A percentile compares a stretch with the other conserved stretches of the same genome.
phyloP scores from a whole-genome alignment of 352 stramenopile genomes.

The Elongisporangium undulatum region DNA sequence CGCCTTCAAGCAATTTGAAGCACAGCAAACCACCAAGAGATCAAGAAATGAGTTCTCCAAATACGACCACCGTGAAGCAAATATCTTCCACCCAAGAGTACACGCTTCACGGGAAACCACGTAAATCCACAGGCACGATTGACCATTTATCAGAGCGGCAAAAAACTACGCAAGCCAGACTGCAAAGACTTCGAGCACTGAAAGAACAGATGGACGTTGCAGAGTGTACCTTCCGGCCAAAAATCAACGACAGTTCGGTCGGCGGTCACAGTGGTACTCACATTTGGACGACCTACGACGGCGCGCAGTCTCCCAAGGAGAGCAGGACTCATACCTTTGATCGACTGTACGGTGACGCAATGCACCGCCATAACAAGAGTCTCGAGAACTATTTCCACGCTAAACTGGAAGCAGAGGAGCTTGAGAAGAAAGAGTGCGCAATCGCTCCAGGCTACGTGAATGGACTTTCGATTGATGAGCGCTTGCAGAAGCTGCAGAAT shows the following conservation, averaged over 20 bases:
- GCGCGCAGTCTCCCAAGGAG: constrained; percentile 2
- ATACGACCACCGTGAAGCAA: background rate
- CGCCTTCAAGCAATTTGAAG: background rate
- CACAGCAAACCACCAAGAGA: background rate
- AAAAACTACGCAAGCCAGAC: constrained; percentile 4
- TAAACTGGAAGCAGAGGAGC: constrained; percentile 35
- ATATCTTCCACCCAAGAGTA: constrained; percentile 9
- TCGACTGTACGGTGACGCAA: constrained; percentile 47
- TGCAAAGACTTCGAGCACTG: constrained; percentile 26
- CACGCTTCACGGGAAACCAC: constrained; percentile 28
- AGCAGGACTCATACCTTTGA: constrained; percentile 26
- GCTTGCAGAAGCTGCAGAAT: constrained; percentile 31
- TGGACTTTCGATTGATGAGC: constrained; percentile 42
- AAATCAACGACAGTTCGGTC: constrained; percentile 12
- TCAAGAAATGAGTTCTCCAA: background rate
- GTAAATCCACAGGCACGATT: background rate
- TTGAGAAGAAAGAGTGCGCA: constrained; percentile 29
- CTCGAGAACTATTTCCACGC: constrained; percentile 31
- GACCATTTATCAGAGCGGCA: constrained; percentile 36
- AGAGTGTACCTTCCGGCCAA: constrained; percentile 53
- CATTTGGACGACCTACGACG: background rate
- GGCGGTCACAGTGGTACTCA: background rate
- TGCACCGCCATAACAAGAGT: constrained; percentile 42
- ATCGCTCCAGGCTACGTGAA: constrained; percentile 45
- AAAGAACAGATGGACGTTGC: constrained; percentile 35